These are phyloP conservation scores for Cryptosporidium sp. DNA, from an alignment of 169 alveolate species.

Conservation along the genomic window DNA sequence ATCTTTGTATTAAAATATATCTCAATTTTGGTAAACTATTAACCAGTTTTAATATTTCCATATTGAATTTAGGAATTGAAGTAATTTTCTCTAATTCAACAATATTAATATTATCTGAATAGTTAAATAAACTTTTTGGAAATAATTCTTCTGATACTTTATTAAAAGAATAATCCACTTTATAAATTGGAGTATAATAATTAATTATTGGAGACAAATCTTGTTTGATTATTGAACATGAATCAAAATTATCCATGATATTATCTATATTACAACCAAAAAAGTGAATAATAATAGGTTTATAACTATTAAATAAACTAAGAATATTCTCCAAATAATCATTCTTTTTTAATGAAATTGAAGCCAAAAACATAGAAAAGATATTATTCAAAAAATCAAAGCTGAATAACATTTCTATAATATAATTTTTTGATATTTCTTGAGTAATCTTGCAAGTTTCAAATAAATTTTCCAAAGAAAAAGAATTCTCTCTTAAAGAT, in stretches of 20 bases:
- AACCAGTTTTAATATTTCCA: not conserved
- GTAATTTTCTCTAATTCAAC: constrained; percentile 2
- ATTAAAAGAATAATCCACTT: constrained; percentile 3
- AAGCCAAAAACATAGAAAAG: not conserved
- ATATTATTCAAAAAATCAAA: constrained; percentile 27
- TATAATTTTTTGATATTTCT: not conserved
- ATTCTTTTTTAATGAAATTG: constrained; percentile 10
- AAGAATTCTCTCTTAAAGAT: constrained; percentile 43
- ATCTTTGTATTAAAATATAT: constrained; percentile 6
- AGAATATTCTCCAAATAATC: not conserved
- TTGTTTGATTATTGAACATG: constrained; percentile 7
- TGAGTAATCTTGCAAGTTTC: constrained; percentile 6
- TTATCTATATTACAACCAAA: not conserved
- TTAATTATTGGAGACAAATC: constrained; percentile 60
- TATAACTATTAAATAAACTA: not conserved
- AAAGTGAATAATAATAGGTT: constrained; percentile 11
- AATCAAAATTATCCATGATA: constrained; percentile 7
- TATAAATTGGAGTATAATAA: constrained; percentile 18
- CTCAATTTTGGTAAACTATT: constrained; percentile 27
- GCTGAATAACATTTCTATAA: constrained; percentile 20
- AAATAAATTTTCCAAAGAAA: constrained; percentile 28
- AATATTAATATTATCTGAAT: constrained; percentile 4
- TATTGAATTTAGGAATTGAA: constrained; percentile 13
- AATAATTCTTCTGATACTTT: constrained; percentile 2
- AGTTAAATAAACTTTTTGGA: constrained; percentile 21